Percentiles rank a stretch among this genome's conserved stretches.
Conservation (phyloP, 2,329 filamentous ascomycete species). For the Penicillium sp. region DNA sequence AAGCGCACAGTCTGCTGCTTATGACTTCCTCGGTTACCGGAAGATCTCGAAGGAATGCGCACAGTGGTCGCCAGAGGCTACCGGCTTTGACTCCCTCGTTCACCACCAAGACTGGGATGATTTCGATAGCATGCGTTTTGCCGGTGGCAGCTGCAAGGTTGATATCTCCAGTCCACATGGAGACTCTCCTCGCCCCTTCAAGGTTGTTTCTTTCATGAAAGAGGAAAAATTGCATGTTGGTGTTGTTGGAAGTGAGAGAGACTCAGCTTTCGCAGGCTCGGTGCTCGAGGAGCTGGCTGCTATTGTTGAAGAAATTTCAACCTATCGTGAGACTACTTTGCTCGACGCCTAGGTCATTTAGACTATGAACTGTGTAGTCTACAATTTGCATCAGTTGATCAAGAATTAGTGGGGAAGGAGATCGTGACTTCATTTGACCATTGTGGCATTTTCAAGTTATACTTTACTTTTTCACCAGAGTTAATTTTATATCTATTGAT, state of each 20-base stretch:
- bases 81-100: conserved; percentile 57
- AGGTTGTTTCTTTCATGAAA: conserved; percentile 45
- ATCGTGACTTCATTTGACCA: not conserved
- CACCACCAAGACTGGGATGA: conserved; percentile 60
- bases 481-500: not conserved
- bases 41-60: conserved; percentile 51
- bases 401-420: not conserved
- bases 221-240: conserved; percentile 61
- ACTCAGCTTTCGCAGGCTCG: conserved; percentile 50
- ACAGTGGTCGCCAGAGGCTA: conserved; percentile 40
- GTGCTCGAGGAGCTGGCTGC: conserved; percentile 52
- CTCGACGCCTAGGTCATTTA: conserved; percentile 9
- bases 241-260: conserved; percentile 53
- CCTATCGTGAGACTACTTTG: not conserved
- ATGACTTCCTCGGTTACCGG: conserved; percentile 53
- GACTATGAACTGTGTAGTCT: too few species aligned
- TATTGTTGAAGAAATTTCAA: conserved; percentile 38
- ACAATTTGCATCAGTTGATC: not conserved
- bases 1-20: conserved; percentile 50
- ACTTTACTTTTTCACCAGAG: not conserved
- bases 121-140: conserved; percentile 52
- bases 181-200: conserved; percentile 40
- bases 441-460: not conserved
- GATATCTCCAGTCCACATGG: conserved; percentile 61
- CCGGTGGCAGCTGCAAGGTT: conserved; percentile 41